Evolutionary conservation across 1,284 basidiomycete genomes (phyloP).

Genomic region (Porogramme epimiltina): DNA sequence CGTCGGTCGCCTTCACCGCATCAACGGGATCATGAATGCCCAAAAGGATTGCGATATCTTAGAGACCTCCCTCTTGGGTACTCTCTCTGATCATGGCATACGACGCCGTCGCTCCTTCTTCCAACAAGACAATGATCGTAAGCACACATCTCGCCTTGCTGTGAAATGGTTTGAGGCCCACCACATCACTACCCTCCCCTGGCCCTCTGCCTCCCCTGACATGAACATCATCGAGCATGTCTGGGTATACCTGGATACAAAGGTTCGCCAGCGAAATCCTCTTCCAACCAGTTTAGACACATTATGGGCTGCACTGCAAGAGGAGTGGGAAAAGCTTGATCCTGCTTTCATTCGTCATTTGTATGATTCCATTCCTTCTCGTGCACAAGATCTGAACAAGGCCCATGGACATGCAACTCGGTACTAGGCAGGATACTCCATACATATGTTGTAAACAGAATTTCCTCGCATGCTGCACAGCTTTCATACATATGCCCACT

Average conservation of each 20-base stretch:
- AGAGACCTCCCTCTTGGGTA: slow-evolving; percentile 27
- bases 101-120: slow-evolving; percentile 19
- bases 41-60: slow-evolving; percentile 30
- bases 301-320: slow-evolving; percentile 1
- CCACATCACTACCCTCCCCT: slow-evolving; percentile 30
- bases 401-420: neutral
- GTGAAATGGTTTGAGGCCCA: slow-evolving; percentile 35
- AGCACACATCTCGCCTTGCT: slow-evolving; percentile 33
- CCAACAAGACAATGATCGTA: slow-evolving; percentile 40
- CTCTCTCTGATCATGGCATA: slow-evolving; percentile 25
- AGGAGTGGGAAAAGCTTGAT: slow-evolving; percentile 2
- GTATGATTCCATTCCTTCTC: neutral
- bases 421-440: neutral
- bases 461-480: too few relatives aligned
- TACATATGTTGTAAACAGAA: too few relatives aligned
- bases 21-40: slow-evolving; percentile 1
- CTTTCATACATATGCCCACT: too few relatives aligned
- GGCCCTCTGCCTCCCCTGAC: slow-evolving; percentile 39
- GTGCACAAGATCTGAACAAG: neutral
- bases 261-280: neutral
- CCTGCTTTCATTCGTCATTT: neutral
- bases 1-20: slow-evolving; percentile 1
- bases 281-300: neutral
- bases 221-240: slow-evolving; percentile 28
- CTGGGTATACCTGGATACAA: neutral